Percentiles rank a stretch among this genome's conserved stretches.
Conservation (phyloP, 108 stramenopile genomes). For the Cyclotella atomus region DNA sequence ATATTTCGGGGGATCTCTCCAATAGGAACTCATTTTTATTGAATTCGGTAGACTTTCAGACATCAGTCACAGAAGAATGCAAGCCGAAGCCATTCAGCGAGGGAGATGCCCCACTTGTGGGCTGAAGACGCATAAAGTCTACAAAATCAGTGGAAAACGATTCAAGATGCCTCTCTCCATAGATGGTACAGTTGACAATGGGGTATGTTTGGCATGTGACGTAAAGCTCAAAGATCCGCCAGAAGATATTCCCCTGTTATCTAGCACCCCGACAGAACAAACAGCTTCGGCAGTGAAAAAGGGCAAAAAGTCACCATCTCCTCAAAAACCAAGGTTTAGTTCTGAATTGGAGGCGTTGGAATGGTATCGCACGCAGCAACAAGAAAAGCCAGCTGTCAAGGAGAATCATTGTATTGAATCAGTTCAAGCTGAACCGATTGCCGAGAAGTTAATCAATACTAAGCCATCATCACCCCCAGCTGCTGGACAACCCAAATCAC, state of each 20-base stretch:
- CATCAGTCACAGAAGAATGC: too few species aligned
- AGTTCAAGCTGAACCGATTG: background rate
- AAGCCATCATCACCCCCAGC: background rate
- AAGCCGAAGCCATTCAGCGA: too few species aligned
- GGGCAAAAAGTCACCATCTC: background rate
- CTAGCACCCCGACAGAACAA: background rate
- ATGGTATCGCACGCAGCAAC: background rate
- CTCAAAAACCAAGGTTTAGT: background rate
- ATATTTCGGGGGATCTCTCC: too few species aligned
- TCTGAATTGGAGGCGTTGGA: background rate
- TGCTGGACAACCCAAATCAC: background rate
- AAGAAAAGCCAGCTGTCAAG: background rate
- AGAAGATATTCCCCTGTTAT: background rate
- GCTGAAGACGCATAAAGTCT: background rate
- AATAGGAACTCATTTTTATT: too few species aligned
- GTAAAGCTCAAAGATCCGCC: background rate
- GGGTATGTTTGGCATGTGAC: background rate
- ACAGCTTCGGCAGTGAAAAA: background rate
- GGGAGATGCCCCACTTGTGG: background rate
- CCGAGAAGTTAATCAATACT: background rate
- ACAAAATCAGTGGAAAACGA: background rate
- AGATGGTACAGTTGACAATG: background rate
- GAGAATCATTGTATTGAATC: background rate
- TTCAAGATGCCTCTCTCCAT: conserved; percentile 2
- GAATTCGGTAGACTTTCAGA: too few species aligned